Evolutionary conservation across 441 rosid species (phyloP).

Genomic region (Geranium incanum): DNA sequence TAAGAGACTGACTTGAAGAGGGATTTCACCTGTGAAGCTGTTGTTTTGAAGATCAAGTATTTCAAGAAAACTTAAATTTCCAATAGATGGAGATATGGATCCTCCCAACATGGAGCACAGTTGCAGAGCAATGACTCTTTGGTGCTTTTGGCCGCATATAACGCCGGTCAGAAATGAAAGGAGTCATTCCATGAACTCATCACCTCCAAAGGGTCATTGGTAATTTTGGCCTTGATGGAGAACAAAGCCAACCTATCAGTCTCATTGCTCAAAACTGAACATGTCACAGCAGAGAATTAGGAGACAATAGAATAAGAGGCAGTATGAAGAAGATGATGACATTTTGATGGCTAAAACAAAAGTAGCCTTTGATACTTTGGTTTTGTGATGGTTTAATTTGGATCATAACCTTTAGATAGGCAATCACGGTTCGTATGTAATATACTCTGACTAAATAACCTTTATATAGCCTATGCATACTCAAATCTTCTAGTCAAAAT

Average conservation of each 20-base stretch:
- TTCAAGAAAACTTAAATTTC: conserved; percentile 20
- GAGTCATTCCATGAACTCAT: neutral
- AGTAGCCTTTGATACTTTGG: too few species aligned
- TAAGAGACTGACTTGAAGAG: conserved; percentile 9
- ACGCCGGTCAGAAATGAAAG: conserved; percentile 17
- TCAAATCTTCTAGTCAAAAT: neutral
- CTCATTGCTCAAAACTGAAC: conserved; percentile 8
- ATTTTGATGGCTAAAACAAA: too few species aligned
- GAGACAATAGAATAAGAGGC: neutral
- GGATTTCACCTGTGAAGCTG: conserved; percentile 11
- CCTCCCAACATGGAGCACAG: conserved; percentile 8
- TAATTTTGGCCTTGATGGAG: conserved; percentile 3
- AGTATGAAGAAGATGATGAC: neutral
- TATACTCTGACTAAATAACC: too few species aligned
- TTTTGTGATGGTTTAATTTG: neutral
- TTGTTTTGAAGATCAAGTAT: neutral
- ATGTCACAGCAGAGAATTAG: neutral
- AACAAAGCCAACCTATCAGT: conserved; percentile 5
- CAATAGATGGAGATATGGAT: conserved; percentile 17
- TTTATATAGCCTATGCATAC: neutral
- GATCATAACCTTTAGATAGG: neutral
- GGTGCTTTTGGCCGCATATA: conserved; percentile 3
- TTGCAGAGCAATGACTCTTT: conserved; percentile 11
- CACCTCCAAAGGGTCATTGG: conserved; percentile 12
- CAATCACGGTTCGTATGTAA: too few species aligned